phyloP scores from a whole-genome alignment of 2,329 filamentous ascomycete genomes.

The Microdochium paspali region DNA sequence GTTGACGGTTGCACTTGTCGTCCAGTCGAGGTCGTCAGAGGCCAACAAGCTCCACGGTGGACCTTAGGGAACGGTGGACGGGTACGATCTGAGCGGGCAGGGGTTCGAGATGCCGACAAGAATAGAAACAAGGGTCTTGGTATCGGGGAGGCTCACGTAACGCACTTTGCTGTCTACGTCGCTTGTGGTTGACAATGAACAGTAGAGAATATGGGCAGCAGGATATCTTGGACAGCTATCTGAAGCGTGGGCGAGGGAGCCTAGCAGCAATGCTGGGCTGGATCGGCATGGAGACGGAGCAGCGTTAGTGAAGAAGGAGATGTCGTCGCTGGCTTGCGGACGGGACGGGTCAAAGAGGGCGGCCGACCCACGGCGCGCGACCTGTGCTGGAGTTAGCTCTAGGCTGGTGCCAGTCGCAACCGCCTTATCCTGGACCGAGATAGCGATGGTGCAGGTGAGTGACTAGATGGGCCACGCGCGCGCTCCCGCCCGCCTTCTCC shows the following conservation, averaged over 20 bases:
- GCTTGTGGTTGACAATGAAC: too few relatives aligned
- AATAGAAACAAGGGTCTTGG: neutral
- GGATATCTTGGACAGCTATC: too few relatives aligned
- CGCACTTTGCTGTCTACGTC: neutral
- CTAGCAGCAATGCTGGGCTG: too few relatives aligned
- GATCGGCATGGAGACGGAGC: too few relatives aligned
- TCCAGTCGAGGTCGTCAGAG: neutral
- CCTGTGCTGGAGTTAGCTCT: neutral
- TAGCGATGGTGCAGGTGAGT: neutral
- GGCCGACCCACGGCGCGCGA: neutral
- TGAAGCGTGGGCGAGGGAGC: too few relatives aligned
- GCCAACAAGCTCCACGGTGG: neutral
- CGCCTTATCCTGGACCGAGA: neutral
- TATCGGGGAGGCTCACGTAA: too few relatives aligned
- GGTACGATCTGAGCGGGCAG: neutral
- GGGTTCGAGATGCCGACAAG: neutral
- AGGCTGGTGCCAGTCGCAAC: neutral
- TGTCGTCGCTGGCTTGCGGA: too few relatives aligned
- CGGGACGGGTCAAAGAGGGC: neutral
- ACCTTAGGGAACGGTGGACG: neutral
- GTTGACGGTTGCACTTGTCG: too few relatives aligned
- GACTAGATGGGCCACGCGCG: neutral
- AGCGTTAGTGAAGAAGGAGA: too few relatives aligned
- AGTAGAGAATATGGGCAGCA: too few relatives aligned
- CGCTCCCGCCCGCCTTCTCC: neutral